Base-by-base conservation (phyloP, 23 red algal genomes). In the Agarophyton chilense region DNA sequence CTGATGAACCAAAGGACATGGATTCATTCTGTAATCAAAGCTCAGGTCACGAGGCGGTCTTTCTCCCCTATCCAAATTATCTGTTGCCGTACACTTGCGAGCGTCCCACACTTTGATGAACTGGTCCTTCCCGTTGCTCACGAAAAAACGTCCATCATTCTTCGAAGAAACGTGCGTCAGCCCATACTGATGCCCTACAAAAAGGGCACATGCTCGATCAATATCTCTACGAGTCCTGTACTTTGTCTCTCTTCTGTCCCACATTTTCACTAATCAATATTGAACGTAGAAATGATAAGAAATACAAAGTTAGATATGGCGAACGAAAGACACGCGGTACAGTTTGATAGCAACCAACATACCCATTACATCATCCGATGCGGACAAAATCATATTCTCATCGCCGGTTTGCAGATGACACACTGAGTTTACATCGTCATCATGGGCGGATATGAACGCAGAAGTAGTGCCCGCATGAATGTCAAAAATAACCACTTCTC, bases 41-140 rank as follows among this genome's bases (percentile, higher is more conserved):
- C 13, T 58, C 14, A 50, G 11, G 21, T 54, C 42, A 56, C 50
- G 61, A 10, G 76, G 46, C 44, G 78, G 66, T 12, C 62, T 53
- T 46, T 3, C 42, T 36, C 62, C 43, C 44, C 32, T 57, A 25
- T 70, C 78, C 58, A 84, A 38, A 7, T 72, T 33, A 33, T 60
- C 53, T 34, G 49, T 43, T 24, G 41, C 35, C 21, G 77, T 83
- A 46, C 75, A 82, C 57, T 77, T 84, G 65, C 90, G 62, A 40
- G 82, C 68, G 38, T 95, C 92, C 92, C 92, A 95, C 45, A 97
- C 22, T 73, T 97, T 97, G 81, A 93, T 88, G 52, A 83, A 80
- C 49, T 92, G 88, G 68, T 97, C 95, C 65, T 97, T 97, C 21
- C 78, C 75, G 72, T 92, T 93, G 63, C 52, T 71, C n/a, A 97